A percentile compares a stretch with the other conserved stretches of the same genome.
Evolutionary conservation across 1,139 yeast genomes (phyloP).

Genomic region (Hemisphaericaspora subhashii): DNA sequence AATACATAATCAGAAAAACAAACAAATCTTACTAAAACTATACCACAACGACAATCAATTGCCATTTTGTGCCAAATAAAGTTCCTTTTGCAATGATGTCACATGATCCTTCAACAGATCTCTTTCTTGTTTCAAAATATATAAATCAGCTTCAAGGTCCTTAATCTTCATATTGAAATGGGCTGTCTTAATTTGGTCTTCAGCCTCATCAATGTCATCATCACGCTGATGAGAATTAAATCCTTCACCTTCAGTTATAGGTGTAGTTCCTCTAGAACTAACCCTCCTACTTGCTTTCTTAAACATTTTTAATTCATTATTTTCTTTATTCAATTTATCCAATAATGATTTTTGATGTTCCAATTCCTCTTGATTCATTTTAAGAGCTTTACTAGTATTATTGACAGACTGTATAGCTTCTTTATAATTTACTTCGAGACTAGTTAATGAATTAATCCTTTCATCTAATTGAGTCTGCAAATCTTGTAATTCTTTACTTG

Average conservation of each 20-base stretch:
- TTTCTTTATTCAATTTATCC: constrained; percentile 58
- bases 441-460: constrained; percentile 36
- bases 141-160: constrained; percentile 83
- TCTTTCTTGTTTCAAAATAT: constrained; percentile 78
- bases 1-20: not conserved
- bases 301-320: constrained; percentile 65
- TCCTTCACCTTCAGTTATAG: constrained; percentile 18
- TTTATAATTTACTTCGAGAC: constrained; percentile 56
- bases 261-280: constrained; percentile 29
- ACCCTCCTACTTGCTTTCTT: constrained; percentile 39
- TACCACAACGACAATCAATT: constrained; percentile 1
- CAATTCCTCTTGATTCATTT: constrained; percentile 70
- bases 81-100: constrained; percentile 57
- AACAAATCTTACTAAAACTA: too few species aligned
- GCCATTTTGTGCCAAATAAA: constrained; percentile 31
- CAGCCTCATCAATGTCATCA: constrained; percentile 42
- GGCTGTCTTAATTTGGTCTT: constrained; percentile 54
- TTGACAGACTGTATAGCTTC: constrained; percentile 71
- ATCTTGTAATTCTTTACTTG: constrained; percentile 33
- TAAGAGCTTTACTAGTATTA: constrained; percentile 74
- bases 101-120: constrained; percentile 73
- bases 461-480: constrained; percentile 36
- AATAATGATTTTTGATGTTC: constrained; percentile 57
- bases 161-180: constrained; percentile 76
- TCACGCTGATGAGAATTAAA: constrained; percentile 12